These are phyloP conservation scores for Ophiostoma sp. DNA, from an alignment of 2,329 filamentous ascomycete genomes.

Conservation along the genomic window DNA sequence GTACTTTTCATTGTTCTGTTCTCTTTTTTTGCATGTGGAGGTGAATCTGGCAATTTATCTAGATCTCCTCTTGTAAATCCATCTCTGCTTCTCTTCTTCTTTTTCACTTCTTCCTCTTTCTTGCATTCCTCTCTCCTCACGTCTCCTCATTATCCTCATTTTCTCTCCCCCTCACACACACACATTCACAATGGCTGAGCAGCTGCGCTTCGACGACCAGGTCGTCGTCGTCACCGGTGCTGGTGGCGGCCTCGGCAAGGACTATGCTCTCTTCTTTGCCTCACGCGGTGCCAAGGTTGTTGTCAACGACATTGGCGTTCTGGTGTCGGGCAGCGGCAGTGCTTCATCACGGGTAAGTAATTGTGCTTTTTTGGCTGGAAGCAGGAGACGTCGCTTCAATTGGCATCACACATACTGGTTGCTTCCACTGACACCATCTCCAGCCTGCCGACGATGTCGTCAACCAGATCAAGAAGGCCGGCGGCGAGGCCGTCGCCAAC, in stretches of 20 bases:
- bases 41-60: conserved; percentile 12
- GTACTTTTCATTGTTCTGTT: neutral
- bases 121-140: neutral
- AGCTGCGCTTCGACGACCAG: conserved; percentile 82
- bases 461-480: conserved; percentile 78
- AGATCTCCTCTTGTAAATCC: neutral
- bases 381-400: neutral
- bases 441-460: conserved; percentile 82
- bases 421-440: neutral
- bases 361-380: neutral
- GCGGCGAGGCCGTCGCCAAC: conserved; percentile 95
- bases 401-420: neutral
- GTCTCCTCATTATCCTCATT: neutral
- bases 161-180: conserved; percentile 19
- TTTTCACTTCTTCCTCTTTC: conserved; percentile 3
- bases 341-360: conserved; percentile 22
- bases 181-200: conserved; percentile 53
- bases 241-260: conserved; percentile 77
- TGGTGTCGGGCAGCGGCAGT: conserved; percentile 38
- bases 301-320: conserved; percentile 92
- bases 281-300: conserved; percentile 75
- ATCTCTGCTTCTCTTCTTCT: neutral
- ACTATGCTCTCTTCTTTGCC: conserved; percentile 86
- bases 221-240: conserved; percentile 87
- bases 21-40: conserved; percentile 26